Conservation (phyloP, 345 rosid genomes). For the Eucalyptus polyanthemos region DNA sequence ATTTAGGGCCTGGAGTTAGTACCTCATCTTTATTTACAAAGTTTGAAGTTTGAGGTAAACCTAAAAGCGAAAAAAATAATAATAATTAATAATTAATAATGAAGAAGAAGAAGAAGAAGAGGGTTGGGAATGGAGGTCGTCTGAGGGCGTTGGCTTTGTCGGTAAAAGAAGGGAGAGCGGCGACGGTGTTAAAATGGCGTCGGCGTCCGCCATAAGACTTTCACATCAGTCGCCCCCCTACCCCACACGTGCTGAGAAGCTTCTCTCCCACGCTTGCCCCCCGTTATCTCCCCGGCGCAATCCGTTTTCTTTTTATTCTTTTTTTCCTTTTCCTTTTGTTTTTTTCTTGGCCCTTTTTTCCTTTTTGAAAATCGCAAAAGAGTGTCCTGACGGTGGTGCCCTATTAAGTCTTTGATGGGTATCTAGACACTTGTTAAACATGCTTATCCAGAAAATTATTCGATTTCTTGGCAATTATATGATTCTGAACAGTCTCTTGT, state of each 20-base stretch:
- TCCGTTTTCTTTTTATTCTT: not conserved
- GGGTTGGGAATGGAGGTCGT: not conserved
- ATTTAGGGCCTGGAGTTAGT: not conserved
- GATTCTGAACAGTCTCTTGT: not conserved
- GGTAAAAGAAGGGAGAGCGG: not conserved
- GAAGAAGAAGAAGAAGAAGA: not conserved
- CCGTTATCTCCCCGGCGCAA: not conserved
- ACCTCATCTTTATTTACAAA: not conserved
- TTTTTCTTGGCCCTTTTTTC: not conserved
- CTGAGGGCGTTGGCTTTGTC: not conserved
- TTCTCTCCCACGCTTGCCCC: not conserved
- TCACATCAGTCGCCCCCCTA: not conserved
- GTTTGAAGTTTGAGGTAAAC: not conserved
- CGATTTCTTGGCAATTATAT: accelerated
- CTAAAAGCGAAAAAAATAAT: not conserved
- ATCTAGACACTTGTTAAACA: not conserved
- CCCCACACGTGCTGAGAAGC: not conserved
- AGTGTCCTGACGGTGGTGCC: not conserved
- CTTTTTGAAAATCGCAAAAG: not conserved
- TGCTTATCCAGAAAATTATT: not conserved
- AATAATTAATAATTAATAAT: not conserved
- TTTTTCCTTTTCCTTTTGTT: not conserved
- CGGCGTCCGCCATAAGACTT: not conserved
- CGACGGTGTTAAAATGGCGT: not conserved
- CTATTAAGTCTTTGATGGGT: not conserved